Evolutionary conservation across 805 yeast genomes (phyloP).

Genomic region (Kodamaea nitidulidarum): DNA sequence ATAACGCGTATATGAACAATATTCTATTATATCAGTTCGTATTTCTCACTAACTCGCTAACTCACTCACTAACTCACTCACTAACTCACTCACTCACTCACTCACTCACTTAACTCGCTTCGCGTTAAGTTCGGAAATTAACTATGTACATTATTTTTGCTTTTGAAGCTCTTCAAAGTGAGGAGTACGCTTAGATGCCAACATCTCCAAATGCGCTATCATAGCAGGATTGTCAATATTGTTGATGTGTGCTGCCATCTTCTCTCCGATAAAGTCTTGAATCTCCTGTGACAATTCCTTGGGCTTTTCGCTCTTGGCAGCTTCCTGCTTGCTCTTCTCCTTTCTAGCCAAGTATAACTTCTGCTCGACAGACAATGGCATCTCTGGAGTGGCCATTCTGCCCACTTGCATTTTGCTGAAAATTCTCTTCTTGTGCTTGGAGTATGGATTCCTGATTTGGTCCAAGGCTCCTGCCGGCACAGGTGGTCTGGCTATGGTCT

Average conservation of each 20-base stretch:
- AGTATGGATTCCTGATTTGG: conserved; percentile 73
- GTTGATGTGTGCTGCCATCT: conserved; percentile 39
- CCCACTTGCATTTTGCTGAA: conserved; percentile 61
- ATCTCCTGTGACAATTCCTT: conserved; percentile 50
- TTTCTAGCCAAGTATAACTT: conserved; percentile 58
- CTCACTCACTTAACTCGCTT: too few species aligned
- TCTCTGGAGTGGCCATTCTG: conserved; percentile 61
- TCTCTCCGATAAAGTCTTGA: conserved; percentile 51
- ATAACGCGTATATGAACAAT: too few species aligned
- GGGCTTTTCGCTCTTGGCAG: conserved; percentile 21
- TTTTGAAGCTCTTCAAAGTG: conserved; percentile 24
- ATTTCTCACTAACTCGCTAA: too few species aligned
- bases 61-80: too few species aligned
- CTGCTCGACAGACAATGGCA: conserved; percentile 70
- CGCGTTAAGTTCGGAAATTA: too few species aligned
- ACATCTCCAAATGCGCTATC: conserved; percentile 37
- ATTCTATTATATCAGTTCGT: too few species aligned
- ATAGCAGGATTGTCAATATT: conserved; percentile 33
- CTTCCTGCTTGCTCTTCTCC: conserved; percentile 11
- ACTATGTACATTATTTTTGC: background rate
- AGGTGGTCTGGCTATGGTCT: conserved; percentile 61
- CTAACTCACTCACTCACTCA: too few species aligned
- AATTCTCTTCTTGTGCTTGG: conserved; percentile 54
- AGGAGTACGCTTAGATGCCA: conserved; percentile 26
- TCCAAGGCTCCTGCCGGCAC: conserved; percentile 62